Base-by-base conservation (phyloP, 2,329 filamentous ascomycete species). In the Thermothelomyces thermophilus region DNA sequence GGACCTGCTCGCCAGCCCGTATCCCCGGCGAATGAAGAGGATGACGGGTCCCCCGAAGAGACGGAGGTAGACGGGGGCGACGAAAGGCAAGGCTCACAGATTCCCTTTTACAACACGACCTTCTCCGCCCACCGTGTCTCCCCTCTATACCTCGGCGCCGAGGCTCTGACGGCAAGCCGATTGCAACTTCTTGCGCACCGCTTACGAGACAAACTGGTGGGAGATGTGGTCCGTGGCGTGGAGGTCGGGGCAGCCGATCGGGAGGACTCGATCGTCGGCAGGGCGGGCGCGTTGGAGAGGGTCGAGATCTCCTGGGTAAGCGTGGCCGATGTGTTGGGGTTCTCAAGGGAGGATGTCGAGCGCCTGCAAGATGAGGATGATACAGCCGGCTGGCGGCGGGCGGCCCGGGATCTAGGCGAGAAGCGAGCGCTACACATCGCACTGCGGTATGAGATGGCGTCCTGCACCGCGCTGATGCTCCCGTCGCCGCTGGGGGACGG, bases 151-250 rank as follows among this genome's bases (percentile, higher is more conserved):
- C 51, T 77, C 19, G 76, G 75, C 20, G 46, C 63, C 3, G 63
- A 71, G 2, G 35, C 58, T 0, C 65, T 80, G 1, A 66, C 65
- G 0, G 41, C 62, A 0, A 36, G 60, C 0, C 68, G 71, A 3
- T 68, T 82, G 2, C 62, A 67, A 13, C 49, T 62, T 0, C 66
- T 81, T 0, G 71, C 74, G 1, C 69, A 69, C 7, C 69, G 73
- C 2, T 63, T 82, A 2, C 73, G 77, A 34, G 77, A 82, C 41
- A 68, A 68, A 1, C 69, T 82, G 0, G 76, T 80, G 0, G 78
- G 78, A 14, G 78, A 82, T 56, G 73, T 79, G 1, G 75, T 82
- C n/a, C 74, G 79, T 48, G 79, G 79, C 37, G 73, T 82, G 16
- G 76, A 81, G 55, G 71, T 82, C 16, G 72, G 72, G 1, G 50